Percentiles rank a stretch among this genome's conserved stretches.
Evolutionary conservation across 2,329 filamentous ascomycete genomes (phyloP).

Genomic region (Fusarium tupiense): DNA sequence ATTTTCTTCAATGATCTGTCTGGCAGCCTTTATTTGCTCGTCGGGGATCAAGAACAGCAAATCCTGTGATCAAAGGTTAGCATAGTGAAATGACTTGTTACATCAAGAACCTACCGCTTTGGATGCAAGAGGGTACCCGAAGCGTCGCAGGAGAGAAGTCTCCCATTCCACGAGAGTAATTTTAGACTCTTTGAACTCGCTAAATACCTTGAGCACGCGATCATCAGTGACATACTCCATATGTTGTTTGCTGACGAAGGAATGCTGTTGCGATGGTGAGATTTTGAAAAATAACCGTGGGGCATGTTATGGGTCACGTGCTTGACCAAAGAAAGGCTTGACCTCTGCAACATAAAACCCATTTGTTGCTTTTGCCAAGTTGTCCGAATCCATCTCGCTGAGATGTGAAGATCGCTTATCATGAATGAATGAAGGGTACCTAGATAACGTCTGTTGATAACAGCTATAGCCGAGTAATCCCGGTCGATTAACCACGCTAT

Average conservation of each 20-base stretch:
- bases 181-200: rapidly evolving
- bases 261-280: neutral
- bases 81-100: rapidly evolving
- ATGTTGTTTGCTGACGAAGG: neutral
- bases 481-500: conserved; percentile 8
- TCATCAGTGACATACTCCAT: neutral
- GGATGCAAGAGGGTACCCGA: rapidly evolving
- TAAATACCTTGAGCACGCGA: neutral
- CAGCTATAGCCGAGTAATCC: conserved; percentile 23
- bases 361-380: rapidly evolving
- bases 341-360: neutral
- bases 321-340: neutral
- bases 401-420: neutral
- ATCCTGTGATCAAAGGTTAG: neutral
- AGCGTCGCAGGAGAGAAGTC: neutral
- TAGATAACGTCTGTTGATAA: neutral
- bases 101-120: neutral
- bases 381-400: neutral
- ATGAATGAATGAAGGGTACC: neutral
- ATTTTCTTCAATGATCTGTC: rapidly evolving
- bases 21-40: rapidly evolving
- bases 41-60: neutral
- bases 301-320: neutral
- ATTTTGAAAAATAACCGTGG: neutral
- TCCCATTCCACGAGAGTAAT: neutral